Evolutionary conservation across 768 basidiomycete species (phyloP), one percentile per base, ranked within the genome.

Genomic region (Tricholoma sp.): DNA sequence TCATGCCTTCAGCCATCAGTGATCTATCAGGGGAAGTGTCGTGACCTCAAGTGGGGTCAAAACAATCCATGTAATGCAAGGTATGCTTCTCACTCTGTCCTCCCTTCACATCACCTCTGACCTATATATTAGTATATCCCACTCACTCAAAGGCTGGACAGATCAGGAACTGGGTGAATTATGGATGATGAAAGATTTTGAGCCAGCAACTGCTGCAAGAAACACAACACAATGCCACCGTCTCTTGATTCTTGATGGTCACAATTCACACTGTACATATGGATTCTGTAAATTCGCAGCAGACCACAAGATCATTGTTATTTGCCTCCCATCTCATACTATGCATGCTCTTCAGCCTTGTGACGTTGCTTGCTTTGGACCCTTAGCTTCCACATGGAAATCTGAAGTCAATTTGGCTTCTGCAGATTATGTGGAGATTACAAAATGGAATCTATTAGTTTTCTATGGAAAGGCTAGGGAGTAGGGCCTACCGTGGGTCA

Each of bases 81-180:
- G 35, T 37, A 37, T 10, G 35, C 10, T 8, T 14, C 3, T 14
- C 35, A 37, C 12, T 37, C 12, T 37, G 12, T n/a, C n/a, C n/a
- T n/a, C n/a, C n/a, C n/a, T n/a, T 37, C 7, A 37, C 12, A 12
- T 8, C 10, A 37, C 12, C 12, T 37, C 35, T 37, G 35, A 37
- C 12, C 12, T 9, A 12, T 37, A 10, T 6, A 12, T 14, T 43
- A 77, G 74, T 52, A 65, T 76, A 29, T 69, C 66, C 2, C 32
- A 57, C 29, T 74, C 74, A 4, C 66, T 62, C 16, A 76, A 74
- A 46, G 74, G 76, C 8, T 78, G 76, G 76, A 77, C 71, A 11
- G 72, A 74, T 57, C 58, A 73, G 7, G 69, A 75, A 16, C 61
- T 74, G 8, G 72, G 73, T 16, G 14, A 52, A 0, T 46, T 63